phyloP scores from a whole-genome alignment of 1,284 basidiomycete genomes.

The Kalmanozyma brasiliensis region DNA sequence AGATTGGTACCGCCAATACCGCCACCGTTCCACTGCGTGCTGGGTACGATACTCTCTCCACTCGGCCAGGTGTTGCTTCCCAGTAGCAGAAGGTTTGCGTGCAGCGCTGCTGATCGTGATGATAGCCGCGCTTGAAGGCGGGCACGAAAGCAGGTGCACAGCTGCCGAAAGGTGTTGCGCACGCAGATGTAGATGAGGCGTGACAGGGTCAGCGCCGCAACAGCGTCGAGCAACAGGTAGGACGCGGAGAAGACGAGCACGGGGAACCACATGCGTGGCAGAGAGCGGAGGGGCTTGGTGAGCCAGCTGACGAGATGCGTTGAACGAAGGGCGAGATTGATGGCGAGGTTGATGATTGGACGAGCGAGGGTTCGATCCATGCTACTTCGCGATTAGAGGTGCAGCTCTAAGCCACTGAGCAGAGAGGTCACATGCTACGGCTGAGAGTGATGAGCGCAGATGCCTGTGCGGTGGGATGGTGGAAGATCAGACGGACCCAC shows the following conservation, averaged over 20 bases:
- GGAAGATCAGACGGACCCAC: not conserved
- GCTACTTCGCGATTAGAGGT: no score
- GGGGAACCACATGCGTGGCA: conserved; percentile 31
- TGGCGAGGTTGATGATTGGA: not conserved
- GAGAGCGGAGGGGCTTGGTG: not conserved
- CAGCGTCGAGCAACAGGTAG: conserved; percentile 40
- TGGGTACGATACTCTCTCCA: conserved; percentile 27
- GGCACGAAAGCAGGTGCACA: conserved; percentile 26
- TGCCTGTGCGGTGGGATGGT: not conserved
- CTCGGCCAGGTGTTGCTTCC: conserved; percentile 28
- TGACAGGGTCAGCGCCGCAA: conserved; percentile 33
- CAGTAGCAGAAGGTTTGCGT: conserved; percentile 18
- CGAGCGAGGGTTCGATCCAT: no score
- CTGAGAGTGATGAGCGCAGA: not conserved
- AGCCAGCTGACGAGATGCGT: not conserved
- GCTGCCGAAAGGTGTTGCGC: conserved; percentile 9
- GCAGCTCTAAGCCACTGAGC: conserved; percentile 2
- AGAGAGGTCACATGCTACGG: conserved; percentile 10
- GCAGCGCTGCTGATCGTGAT: conserved; percentile 3
- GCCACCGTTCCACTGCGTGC: conserved; percentile 41
- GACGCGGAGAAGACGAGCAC: conserved; percentile 35
- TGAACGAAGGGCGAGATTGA: not conserved
- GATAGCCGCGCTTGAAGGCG: conserved; percentile 25
- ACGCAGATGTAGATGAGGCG: conserved; percentile 38
- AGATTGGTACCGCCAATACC: conserved; percentile 36